A percentile compares a stretch with the other conserved stretches of the same genome.
phyloP scores from a whole-genome alignment of 768 basidiomycete species.

The Naganishia kalamii region DNA sequence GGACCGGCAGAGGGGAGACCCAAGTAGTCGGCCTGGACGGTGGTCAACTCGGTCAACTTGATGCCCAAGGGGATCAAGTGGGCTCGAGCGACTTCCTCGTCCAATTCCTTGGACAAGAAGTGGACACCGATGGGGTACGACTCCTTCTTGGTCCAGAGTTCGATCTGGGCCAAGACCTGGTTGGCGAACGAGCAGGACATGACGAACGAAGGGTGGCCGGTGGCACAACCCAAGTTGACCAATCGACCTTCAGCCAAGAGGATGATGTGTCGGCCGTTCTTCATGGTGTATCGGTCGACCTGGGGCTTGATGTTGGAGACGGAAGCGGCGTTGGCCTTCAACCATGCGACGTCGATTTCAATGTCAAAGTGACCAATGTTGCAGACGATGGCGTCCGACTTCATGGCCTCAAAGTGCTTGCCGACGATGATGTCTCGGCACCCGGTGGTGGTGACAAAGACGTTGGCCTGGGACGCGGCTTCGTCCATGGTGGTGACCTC shows the following conservation, averaged over 20 bases:
- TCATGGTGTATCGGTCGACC: slow-evolving; percentile 94
- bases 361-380: slow-evolving; percentile 53
- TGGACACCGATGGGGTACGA: slow-evolving; percentile 95
- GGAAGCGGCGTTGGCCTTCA: slow-evolving; percentile 82
- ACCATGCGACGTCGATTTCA: slow-evolving; percentile 91
- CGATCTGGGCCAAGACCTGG: slow-evolving; percentile 96
- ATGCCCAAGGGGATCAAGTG: slow-evolving; percentile 82
- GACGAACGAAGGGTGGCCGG: slow-evolving; percentile 97
- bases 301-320: slow-evolving; percentile 93
- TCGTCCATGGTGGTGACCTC: slow-evolving; percentile 99
- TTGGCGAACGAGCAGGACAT: slow-evolving; percentile 99
- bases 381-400: slow-evolving; percentile 96
- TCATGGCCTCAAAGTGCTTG: slow-evolving; percentile 88
- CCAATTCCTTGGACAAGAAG: slow-evolving; percentile 96
- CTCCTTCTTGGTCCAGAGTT: slow-evolving; percentile 86
- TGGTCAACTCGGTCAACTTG: slow-evolving; percentile 64
- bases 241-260: slow-evolving; percentile 98
- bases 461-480: slow-evolving; percentile 75
- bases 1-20: slow-evolving; percentile 79
- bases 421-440: slow-evolving; percentile 95
- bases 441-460: slow-evolving; percentile 98
- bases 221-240: slow-evolving; percentile 97
- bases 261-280: slow-evolving; percentile 86
- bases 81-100: slow-evolving; percentile 97
- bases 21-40: slow-evolving; percentile 79